These are phyloP conservation scores for Crithidia brevicula DNA, from an alignment of 208 protist genomes.

Conservation along the genomic window DNA sequence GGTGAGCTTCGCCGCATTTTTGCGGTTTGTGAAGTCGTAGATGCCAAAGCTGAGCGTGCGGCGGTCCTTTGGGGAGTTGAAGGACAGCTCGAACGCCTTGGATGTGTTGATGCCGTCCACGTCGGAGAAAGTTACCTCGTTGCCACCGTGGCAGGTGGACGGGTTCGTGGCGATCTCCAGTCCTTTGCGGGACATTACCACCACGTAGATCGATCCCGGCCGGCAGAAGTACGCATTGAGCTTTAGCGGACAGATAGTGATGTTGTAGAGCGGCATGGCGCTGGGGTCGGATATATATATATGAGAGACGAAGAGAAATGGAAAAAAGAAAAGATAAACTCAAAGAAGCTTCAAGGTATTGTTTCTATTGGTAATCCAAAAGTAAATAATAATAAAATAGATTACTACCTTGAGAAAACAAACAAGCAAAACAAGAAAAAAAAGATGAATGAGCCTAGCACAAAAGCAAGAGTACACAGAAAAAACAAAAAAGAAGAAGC, in stretches of 20 bases:
- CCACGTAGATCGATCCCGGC: conserved; percentile 59
- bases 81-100: conserved; percentile 68
- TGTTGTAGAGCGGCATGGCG: conserved; percentile 75
- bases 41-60: conserved; percentile 77
- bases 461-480: background rate
- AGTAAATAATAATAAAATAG: no score
- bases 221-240: conserved; percentile 80
- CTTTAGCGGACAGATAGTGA: conserved; percentile 78
- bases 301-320: conserved; percentile 9
- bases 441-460: background rate
- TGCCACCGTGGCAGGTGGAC: conserved; percentile 51
- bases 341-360: no score
- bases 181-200: conserved; percentile 78
- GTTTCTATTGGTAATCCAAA: no score
- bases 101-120: conserved; percentile 46
- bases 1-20: conserved; percentile 74
- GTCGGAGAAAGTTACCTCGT: conserved; percentile 79
- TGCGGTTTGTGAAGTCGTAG: conserved; percentile 85
- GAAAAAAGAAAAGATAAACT: conserved; percentile 19
- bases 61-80: conserved; percentile 83
- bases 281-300: background rate
- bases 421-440: conserved; percentile 6
- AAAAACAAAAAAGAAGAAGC: background rate
- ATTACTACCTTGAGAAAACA: no score
- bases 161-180: conserved; percentile 74